These are phyloP conservation scores for Fusarium sp. DNA, from an alignment of 2,329 filamentous ascomycete genomes.

Conservation along the genomic window DNA sequence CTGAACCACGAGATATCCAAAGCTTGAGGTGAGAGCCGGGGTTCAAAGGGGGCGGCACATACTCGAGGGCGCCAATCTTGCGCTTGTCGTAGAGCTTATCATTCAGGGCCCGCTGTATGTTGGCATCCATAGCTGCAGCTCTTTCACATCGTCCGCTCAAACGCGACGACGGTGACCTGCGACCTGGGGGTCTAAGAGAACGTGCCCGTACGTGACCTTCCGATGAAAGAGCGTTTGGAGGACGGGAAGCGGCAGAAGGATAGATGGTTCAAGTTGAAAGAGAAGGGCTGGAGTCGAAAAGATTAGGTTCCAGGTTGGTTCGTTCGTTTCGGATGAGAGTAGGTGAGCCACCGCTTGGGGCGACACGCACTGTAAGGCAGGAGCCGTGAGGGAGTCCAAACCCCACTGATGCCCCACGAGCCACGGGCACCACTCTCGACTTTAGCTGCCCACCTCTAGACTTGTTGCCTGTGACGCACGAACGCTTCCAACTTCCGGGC, in stretches of 20 bases:
- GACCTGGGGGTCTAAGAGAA: not conserved
- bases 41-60: slow-evolving; percentile 54
- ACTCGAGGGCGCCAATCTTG: slow-evolving; percentile 97
- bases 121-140: slow-evolving; percentile 77
- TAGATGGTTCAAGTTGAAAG: not conserved
- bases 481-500: slow-evolving; percentile 17
- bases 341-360: slow-evolving; percentile 6
- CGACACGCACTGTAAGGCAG: slow-evolving; percentile 32
- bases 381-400: slow-evolving; percentile 21
- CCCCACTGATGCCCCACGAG: slow-evolving; percentile 37
- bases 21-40: not conserved
- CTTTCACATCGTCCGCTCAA: slow-evolving; percentile 38
- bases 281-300: slow-evolving; percentile 23
- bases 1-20: not conserved
- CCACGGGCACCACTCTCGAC: not conserved
- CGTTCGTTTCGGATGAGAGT: slow-evolving; percentile 37
- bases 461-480: slow-evolving; percentile 34
- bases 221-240: not conserved
- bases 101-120: slow-evolving; percentile 90
- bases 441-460: not conserved
- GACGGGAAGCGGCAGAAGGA: not conserved
- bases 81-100: slow-evolving; percentile 99
- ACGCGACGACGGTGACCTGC: slow-evolving; percentile 20
- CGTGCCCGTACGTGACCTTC: not conserved
- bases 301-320: slow-evolving; percentile 32